Evolutionary conservation across 2,329 filamentous ascomycete genomes (phyloP), one percentile per base, ranked within the genome.

Genomic region (Botrytis sinoallii): DNA sequence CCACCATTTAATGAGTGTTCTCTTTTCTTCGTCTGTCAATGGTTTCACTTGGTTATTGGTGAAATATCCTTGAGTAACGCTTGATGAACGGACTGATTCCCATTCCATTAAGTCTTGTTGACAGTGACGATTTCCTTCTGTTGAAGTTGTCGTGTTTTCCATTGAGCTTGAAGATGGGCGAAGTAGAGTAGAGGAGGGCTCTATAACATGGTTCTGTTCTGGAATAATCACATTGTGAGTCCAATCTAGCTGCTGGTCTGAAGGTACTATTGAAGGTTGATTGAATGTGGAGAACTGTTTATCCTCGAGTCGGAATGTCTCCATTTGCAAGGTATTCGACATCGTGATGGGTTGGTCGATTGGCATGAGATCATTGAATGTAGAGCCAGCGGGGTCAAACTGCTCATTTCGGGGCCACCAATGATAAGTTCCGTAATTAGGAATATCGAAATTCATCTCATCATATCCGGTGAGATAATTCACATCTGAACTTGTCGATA

Each of bases 1-100:
- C 70, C 70, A 72, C 70, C 70, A 72, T 67, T 72, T 72, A 29
- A 72, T 72, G 4, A 72, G 61, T 35, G 70, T 72, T 55, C 61
- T 67, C 25, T 42, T 72, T n/a, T 72, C 60, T 35, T 72, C 70
- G 14, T 72, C 61, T 14, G 70, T 72, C 29, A 72, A 72, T 52
- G 70, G 70, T 59, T 66, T 66, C 8, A 72, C 38, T 67, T 57
- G 60, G 52, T 40, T 52, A 18, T 72, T 72, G 8, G 44, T n/a
- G 20, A 55, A 72, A 29, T 72, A 72, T 59, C 46, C 61, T 72
- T 67, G 70, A 18, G 61, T 42, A 32, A 72, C 61, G 16, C 70
- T 72, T 44, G 60, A 72, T 57, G 70, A 38, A 38, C 60, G 70
- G 25, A 38, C 70, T 29, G 70, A n/a, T 67, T 72, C 70, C 70